A percentile compares a stretch with the other conserved stretches of the same genome.
Evolutionary conservation across 1,284 basidiomycete species (phyloP).

Genomic region (Pholiota adiposa): DNA sequence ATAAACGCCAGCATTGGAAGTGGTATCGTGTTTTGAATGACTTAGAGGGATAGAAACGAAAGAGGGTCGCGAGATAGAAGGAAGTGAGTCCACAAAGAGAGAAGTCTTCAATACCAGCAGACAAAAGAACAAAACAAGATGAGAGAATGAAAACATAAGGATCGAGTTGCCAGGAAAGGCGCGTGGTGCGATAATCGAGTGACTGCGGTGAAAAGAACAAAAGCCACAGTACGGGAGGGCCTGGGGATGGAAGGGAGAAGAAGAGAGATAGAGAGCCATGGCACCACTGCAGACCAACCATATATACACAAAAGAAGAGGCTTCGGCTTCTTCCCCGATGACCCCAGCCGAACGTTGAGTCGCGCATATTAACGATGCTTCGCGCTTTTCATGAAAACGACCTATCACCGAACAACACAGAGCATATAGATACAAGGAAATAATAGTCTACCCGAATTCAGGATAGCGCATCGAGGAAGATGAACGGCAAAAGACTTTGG

Average conservation of each 20-base stretch:
- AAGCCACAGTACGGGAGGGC: too few species aligned
- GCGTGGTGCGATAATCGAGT: background rate
- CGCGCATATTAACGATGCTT: background rate
- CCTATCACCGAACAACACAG: too few species aligned
- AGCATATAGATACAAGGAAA: too few species aligned
- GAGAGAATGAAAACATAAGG: conserved; percentile 9
- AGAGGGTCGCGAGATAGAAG: background rate
- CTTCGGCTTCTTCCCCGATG: background rate
- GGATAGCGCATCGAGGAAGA: background rate
- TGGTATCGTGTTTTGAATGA: background rate
- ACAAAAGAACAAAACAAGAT: background rate
- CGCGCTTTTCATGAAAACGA: background rate
- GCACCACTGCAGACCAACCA: background rate
- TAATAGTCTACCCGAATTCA: background rate
- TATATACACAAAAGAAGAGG: conserved; percentile 1
- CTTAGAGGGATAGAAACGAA: conserved; percentile 13
- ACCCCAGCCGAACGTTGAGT: background rate
- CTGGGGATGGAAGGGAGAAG: background rate
- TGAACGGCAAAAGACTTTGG: background rate
- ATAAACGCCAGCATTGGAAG: background rate
- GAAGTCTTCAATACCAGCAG: background rate
- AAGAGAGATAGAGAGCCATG: background rate
- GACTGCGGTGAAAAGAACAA: background rate
- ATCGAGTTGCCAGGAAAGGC: conserved; percentile 1
- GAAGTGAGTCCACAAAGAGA: background rate